Base-by-base conservation (phyloP, 495 filamentous ascomycete species). In the Aspergillus diversus region DNA sequence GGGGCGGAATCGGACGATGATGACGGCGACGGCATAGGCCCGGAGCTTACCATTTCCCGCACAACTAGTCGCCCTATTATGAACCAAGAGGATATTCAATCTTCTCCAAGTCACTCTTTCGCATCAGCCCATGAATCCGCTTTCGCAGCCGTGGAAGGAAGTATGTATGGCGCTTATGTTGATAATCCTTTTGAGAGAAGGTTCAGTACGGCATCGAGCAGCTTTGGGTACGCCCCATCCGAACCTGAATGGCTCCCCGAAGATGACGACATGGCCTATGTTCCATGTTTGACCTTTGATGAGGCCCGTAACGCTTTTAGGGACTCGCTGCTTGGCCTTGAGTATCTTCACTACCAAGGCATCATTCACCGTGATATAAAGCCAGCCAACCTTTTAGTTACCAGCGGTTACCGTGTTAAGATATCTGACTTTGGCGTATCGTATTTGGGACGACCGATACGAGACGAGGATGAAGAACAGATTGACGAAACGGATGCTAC, bases 401-500 rank as follows among this genome's bases (percentile, higher is more conserved):
- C 92, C 5, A 84, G 82, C 60, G 89, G 92, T 66, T 86, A 92
- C 68, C 87, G 90, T 12, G 91, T 97, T 64, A 99, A 98, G 80
- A 99, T 99, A 52, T 98, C 95, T n/a, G 95, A 99, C 71, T 99
- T 99, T 77, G 95, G 95, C 33, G 95, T 99, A 5, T 98, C 95
- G 0, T 99, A 97, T 73, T 88, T 98, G 49, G 96, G 95, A 21
- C 86, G 90, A 55, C 90, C 92, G 0, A 88, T 92, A 61, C 80
- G 90, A 57, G 89, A 90, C 63, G 90, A 93, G 59, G 81, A 87
- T 11, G 87, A 90, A 67, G 92, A 94, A 64, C 87, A 90, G 47
- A 80, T 93, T 16, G 89, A 87, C 15, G 93, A 97, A 73, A 90
- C 90, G 13, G 92, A 97, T 66, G 89, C 91, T 12, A 84, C 83